Conservation (phyloP, 805 yeast genomes). For the Yarrowia osloensis region DNA sequence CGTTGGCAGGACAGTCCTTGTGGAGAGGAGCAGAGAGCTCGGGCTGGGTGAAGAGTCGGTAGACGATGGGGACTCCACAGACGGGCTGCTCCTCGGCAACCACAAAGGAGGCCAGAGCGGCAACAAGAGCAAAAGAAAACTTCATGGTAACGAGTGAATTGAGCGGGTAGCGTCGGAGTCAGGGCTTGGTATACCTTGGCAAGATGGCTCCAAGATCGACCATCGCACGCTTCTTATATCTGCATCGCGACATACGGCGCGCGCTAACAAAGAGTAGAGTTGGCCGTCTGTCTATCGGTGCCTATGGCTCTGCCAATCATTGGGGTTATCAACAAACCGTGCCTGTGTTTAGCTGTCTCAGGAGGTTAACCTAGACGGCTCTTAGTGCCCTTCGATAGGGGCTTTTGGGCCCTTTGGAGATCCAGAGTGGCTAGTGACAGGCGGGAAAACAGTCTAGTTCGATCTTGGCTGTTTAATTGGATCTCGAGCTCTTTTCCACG, state of each 20-base stretch:
- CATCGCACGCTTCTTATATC: not conserved
- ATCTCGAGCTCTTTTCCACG: too few species aligned
- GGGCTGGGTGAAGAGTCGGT: conserved; percentile 16
- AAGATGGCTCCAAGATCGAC: not conserved
- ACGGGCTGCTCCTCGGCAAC: conserved; percentile 9
- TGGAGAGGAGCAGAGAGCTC: conserved; percentile 34
- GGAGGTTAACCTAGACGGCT: not conserved
- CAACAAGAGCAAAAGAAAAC: not conserved
- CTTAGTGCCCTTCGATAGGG: not conserved
- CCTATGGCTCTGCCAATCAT: conserved; percentile 12
- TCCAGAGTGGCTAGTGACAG: too few species aligned
- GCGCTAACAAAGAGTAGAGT: not conserved
- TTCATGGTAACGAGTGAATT: not conserved
- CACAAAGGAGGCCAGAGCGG: not conserved
- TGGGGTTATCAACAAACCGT: conserved; percentile 14
- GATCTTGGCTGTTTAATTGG: too few species aligned
- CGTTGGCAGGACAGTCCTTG: conserved; percentile 41
- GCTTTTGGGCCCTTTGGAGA: not conserved
- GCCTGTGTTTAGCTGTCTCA: conserved; percentile 7
- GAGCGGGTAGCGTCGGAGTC: too few species aligned
- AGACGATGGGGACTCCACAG: conserved; percentile 13
- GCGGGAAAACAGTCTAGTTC: too few species aligned
- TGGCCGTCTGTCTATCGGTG: not conserved
- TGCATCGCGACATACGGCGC: not conserved
- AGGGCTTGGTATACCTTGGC: not conserved